Evolutionary conservation across 768 basidiomycete genomes (phyloP).

Genomic region (Kwoniella shandongensis): DNA sequence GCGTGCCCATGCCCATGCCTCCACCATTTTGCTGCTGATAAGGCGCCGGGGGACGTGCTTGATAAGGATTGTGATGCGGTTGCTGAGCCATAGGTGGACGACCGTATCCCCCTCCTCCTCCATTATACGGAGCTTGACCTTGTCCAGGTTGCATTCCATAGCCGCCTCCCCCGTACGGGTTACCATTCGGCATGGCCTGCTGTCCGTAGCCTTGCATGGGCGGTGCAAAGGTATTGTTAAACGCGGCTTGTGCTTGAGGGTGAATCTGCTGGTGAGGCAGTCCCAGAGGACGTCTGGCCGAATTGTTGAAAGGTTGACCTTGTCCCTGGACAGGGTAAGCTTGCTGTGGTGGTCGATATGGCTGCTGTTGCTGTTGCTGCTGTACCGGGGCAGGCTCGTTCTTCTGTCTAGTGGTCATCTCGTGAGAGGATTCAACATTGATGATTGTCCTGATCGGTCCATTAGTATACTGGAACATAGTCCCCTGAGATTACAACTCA

Average conservation of each 20-base stretch:
- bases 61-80: slow-evolving; percentile 6
- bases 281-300: slow-evolving; percentile 8
- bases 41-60: slow-evolving; percentile 2
- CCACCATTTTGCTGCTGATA: slow-evolving; percentile 3
- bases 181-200: slow-evolving; percentile 1
- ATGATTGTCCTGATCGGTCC: slow-evolving; percentile 22
- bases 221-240: slow-evolving; percentile 3
- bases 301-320: neutral
- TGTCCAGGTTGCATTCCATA: neutral
- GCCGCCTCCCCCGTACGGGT: neutral
- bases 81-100: slow-evolving; percentile 2
- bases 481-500: slow-evolving; percentile 23
- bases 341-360: neutral
- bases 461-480: slow-evolving; percentile 9
- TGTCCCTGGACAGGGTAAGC: neutral
- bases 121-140: neutral
- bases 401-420: slow-evolving; percentile 36
- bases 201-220: neutral
- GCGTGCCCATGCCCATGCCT: neutral
- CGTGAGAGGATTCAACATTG: slow-evolving; percentile 43
- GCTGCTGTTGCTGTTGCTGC: neutral
- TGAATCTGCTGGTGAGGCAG: neutral
- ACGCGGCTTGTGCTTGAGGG: slow-evolving; percentile 1
- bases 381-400: slow-evolving; percentile 14
- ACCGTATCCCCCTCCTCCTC: neutral